Evolutionary conservation across 495 filamentous ascomycete species (phyloP).

Genomic region (Aspergillus asperescens): DNA sequence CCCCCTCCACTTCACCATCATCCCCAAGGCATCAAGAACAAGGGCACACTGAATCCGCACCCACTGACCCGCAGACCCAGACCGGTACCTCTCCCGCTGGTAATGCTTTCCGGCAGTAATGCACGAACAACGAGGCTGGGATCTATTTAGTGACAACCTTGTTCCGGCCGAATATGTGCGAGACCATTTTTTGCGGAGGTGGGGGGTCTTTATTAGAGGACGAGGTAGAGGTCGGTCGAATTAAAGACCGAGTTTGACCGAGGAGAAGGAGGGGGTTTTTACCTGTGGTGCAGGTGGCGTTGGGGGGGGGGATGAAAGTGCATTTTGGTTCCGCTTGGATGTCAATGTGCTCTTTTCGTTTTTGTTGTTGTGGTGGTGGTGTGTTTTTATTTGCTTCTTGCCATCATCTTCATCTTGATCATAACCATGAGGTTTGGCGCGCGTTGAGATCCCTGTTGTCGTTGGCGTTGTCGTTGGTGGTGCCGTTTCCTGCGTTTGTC

Average conservation of each 20-base stretch:
- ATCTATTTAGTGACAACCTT: constrained; percentile 67
- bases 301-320: background rate
- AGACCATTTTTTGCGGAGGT: constrained; percentile 66
- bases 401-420: background rate
- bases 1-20: constrained; percentile 55
- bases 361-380: too few species aligned
- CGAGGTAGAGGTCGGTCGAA: background rate
- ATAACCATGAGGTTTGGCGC: background rate
- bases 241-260: too few species aligned
- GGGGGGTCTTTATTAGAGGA: background rate
- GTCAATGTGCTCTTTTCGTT: background rate
- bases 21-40: constrained; percentile 51
- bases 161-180: constrained; percentile 86
- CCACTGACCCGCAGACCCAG: background rate
- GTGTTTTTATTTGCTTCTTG: too few species aligned
- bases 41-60: constrained; percentile 59
- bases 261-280: too few species aligned
- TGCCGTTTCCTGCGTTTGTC: background rate
- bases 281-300: too few species aligned
- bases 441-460: background rate
- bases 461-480: background rate
- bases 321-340: too few species aligned
- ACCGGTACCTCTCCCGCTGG: constrained; percentile 65
- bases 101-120: constrained; percentile 82
- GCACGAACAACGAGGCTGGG: constrained; percentile 59